These are phyloP conservation scores for Phascolomyces articulosus DNA, from an alignment of 371 early-diverging fungal species.

Conservation along the genomic window DNA sequence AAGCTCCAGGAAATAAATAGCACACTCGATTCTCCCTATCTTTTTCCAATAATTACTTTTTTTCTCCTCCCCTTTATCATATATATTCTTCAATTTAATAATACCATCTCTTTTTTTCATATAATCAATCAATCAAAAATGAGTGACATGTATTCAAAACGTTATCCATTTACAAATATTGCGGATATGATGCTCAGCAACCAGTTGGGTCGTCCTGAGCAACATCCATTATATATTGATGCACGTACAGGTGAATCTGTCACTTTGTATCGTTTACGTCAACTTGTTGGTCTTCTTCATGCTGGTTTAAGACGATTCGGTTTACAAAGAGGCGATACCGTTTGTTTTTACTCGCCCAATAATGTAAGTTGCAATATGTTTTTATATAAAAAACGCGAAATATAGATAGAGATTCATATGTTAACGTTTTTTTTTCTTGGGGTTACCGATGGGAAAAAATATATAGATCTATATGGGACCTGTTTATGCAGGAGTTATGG, in stretches of 20 bases:
- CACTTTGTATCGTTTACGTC: slow-evolving; percentile 9
- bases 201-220: slow-evolving; percentile 5
- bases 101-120: no score
- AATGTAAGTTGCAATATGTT: slow-evolving; percentile 4
- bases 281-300: slow-evolving; percentile 2
- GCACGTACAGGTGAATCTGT: slow-evolving; percentile 14
- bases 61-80: no score
- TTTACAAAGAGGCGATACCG: slow-evolving; percentile 13
- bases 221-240: slow-evolving; percentile 19
- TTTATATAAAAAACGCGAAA: no score
- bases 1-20: no score
- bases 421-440: no score
- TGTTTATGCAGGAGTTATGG: slow-evolving; percentile 18
- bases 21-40: no score
- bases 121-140: no score
- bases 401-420: no score
- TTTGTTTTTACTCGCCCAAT: slow-evolving; percentile 20
- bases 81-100: no score
- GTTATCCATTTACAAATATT: slow-evolving; percentile 1
- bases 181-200: slow-evolving; percentile 12
- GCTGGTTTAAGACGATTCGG: slow-evolving; percentile 15
- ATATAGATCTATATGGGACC: slow-evolving; percentile 22
- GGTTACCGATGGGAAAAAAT: no score
- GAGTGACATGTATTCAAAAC: not conserved
- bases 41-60: no score